Evolutionary conservation across 2,329 filamentous ascomycete genomes (phyloP).

Genomic region (Fusarium irregulare): DNA sequence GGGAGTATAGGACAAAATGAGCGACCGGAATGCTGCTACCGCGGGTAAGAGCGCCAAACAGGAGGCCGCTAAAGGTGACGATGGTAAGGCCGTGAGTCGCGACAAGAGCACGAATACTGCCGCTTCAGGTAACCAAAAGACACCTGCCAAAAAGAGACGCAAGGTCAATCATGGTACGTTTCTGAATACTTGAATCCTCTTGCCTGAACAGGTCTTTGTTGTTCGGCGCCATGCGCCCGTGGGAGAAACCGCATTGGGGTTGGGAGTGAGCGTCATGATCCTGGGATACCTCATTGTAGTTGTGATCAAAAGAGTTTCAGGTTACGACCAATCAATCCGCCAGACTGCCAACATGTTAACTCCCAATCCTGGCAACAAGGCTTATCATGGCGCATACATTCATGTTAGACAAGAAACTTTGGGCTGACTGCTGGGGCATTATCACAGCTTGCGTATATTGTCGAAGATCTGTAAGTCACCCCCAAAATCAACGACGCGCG

Average conservation of each 20-base stretch:
- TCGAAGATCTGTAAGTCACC: slow-evolving; percentile 84
- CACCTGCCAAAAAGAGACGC: slow-evolving; percentile 85
- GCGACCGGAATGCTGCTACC: slow-evolving; percentile 49
- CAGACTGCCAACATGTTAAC: slow-evolving; percentile 22
- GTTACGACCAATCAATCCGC: slow-evolving; percentile 26
- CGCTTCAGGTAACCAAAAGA: slow-evolving; percentile 56
- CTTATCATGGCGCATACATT: slow-evolving; percentile 25
- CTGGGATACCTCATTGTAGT: slow-evolving; percentile 23
- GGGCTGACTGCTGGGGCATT: slow-evolving; percentile 48
- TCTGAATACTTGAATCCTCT: not conserved
- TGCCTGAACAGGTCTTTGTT: not conserved
- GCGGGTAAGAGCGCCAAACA: slow-evolving; percentile 50
- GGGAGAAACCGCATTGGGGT: slow-evolving; percentile 1
- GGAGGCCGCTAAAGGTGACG: slow-evolving; percentile 41
- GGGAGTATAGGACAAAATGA: slow-evolving; percentile 51
- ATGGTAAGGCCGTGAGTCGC: slow-evolving; percentile 48
- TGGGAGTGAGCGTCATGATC: slow-evolving; percentile 24
- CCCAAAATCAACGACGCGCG: slow-evolving; percentile 44
- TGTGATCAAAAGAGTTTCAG: slow-evolving; percentile 20
- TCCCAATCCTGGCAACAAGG: slow-evolving; percentile 9
- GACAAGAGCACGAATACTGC: slow-evolving; percentile 45
- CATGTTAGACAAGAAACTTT: slow-evolving; percentile 40
- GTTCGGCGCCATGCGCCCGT: slow-evolving; percentile 14
- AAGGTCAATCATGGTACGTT: slow-evolving; percentile 88
- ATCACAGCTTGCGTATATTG: slow-evolving; percentile 84